Evolutionary conservation across 345 rosid genomes (phyloP).

Genomic region (Citrus cavaleriei): DNA sequence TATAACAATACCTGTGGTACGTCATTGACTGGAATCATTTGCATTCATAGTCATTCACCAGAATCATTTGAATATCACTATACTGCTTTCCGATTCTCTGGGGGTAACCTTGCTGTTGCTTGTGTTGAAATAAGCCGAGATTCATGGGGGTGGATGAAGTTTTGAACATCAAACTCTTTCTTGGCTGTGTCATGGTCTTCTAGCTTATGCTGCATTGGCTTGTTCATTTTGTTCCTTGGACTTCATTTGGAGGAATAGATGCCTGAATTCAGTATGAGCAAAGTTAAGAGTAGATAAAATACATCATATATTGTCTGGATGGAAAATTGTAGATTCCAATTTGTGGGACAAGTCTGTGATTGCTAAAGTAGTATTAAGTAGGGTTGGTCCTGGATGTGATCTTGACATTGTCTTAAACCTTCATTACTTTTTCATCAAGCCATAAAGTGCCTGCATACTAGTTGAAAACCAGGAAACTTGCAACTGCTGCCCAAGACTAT

Average conservation of each 20-base stretch:
- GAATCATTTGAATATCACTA: not conserved
- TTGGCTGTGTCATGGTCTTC: not conserved
- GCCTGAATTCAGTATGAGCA: not conserved
- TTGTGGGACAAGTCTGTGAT: not conserved
- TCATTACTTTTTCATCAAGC: not conserved
- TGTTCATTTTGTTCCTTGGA: not conserved
- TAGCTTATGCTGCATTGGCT: not conserved
- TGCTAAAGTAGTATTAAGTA: not conserved
- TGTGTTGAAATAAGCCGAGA: not conserved
- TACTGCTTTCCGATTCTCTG: not conserved
- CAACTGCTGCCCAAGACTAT: not conserved
- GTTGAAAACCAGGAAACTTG: not conserved
- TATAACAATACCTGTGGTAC: not conserved
- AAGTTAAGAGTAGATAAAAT: not conserved
- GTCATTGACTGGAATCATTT: not conserved
- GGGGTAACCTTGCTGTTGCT: not conserved
- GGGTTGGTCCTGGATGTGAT: not conserved
- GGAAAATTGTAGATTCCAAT: not conserved
- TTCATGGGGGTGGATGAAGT: not conserved
- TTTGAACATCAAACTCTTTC: not conserved
- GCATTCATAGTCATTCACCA: not conserved
- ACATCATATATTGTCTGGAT: not conserved
- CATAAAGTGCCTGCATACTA: not conserved
- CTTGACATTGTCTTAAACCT: not conserved
- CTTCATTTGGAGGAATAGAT: not conserved